Evolutionary conservation across 257 asterid species (phyloP).

Genomic region (Handroanthus guayacan): DNA sequence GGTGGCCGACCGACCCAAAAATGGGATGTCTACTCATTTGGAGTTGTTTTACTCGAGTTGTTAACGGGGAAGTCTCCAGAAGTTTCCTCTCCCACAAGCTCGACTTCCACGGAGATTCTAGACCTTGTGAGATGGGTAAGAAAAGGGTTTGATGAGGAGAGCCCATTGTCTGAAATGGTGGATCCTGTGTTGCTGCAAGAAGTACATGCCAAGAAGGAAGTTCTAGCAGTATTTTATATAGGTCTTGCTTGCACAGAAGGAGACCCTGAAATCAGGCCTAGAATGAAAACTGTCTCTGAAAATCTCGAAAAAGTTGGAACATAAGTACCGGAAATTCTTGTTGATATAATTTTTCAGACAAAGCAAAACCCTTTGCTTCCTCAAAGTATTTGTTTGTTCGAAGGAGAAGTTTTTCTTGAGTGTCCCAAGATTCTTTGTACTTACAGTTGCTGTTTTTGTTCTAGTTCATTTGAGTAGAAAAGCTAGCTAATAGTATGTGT

Average conservation of each 20-base stretch:
- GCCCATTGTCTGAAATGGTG: constrained; percentile 76
- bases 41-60: constrained; percentile 83
- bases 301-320: constrained; percentile 77
- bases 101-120: constrained; percentile 65
- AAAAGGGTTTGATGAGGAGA: constrained; percentile 84
- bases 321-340: not conserved
- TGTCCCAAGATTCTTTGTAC: constrained; percentile 32
- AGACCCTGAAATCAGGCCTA: constrained; percentile 89
- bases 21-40: constrained; percentile 95
- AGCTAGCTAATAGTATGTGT: constrained; percentile 22
- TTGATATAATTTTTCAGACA: not conserved
- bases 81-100: constrained; percentile 64
- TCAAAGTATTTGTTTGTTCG: not conserved
- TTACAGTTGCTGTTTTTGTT: constrained; percentile 6
- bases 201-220: constrained; percentile 82
- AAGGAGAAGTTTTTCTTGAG: not conserved
- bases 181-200: constrained; percentile 80
- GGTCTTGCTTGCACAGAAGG: constrained; percentile 90
- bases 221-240: constrained; percentile 67
- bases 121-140: constrained; percentile 93
- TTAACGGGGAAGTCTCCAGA: constrained; percentile 88
- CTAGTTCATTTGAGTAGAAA: constrained; percentile 14
- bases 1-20: constrained; percentile 81
- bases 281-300: constrained; percentile 85
- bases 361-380: not conserved